These are phyloP conservation scores for Nigrospora osmanthi DNA, from an alignment of 2,329 filamentous ascomycete species.

Conservation along the genomic window DNA sequence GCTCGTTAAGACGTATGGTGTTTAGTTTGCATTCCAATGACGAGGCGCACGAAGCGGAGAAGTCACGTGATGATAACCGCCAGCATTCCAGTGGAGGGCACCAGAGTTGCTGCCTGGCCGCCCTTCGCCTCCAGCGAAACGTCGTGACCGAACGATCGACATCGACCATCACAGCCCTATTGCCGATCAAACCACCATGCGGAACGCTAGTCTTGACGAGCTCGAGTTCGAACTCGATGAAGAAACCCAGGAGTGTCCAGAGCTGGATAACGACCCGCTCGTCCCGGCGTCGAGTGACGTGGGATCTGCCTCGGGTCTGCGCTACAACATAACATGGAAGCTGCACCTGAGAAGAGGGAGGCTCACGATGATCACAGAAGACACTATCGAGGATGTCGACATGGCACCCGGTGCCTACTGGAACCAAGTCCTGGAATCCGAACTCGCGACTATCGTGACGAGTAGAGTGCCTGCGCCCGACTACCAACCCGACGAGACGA, in stretches of 20 bases:
- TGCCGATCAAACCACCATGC: not conserved
- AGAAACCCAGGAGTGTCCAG: not conserved
- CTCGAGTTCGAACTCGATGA: not conserved
- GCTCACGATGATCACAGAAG: slow-evolving; percentile 1
- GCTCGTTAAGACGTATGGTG: too few species aligned
- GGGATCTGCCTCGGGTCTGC: not conserved
- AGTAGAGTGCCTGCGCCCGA: not conserved
- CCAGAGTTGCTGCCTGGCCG: not conserved
- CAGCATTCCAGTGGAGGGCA: not conserved
- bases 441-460: not conserved
- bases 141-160: not conserved
- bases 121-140: not conserved
- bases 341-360: not conserved
- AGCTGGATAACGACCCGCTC: not conserved
- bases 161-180: not conserved
- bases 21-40: too few species aligned
- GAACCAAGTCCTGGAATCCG: not conserved
- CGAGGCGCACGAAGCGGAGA: too few species aligned
- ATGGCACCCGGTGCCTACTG: not conserved
- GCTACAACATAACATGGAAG: slow-evolving; percentile 1
- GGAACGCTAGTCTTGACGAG: not conserved
- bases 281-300: not conserved
- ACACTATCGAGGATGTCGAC: slow-evolving; percentile 1
- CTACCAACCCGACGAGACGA: not conserved
- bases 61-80: not conserved